Conservation (phyloP, 2,329 filamentous ascomycete species). For the Byssochlamys sp. region DNA sequence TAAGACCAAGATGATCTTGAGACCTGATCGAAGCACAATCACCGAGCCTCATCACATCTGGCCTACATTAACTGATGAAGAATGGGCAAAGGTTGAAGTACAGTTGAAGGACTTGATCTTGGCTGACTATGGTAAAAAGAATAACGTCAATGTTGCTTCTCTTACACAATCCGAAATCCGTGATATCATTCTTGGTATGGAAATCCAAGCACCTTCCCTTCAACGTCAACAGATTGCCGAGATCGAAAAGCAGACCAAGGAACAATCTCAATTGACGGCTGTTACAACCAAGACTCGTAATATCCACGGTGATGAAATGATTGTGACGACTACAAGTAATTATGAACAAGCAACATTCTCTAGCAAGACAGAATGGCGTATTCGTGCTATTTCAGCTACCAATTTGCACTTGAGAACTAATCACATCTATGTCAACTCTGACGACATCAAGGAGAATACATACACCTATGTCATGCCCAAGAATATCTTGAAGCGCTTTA, state of each 20-base stretch:
- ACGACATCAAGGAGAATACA: constrained; percentile 80
- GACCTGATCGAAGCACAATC: constrained; percentile 95
- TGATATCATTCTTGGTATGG: constrained; percentile 98
- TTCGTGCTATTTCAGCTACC: constrained; percentile 87
- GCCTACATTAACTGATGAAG: constrained; percentile 86
- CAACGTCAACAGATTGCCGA: constrained; percentile 96
- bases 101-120: constrained; percentile 89
- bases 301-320: constrained; percentile 90
- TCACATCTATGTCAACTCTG: constrained; percentile 96
- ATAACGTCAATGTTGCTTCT: constrained; percentile 96
- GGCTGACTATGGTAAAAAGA: constrained; percentile 99
- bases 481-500: constrained; percentile 96
- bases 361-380: constrained; percentile 98
- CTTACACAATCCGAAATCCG: constrained; percentile 93
- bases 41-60: constrained; percentile 98
- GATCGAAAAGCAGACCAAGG: constrained; percentile 97
- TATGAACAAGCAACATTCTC: constrained; percentile 97
- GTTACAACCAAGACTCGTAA: constrained; percentile 98
- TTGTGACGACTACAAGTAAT: constrained; percentile 93
- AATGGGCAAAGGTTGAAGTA: constrained; percentile 99
- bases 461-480: constrained; percentile 98
- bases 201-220: constrained; percentile 94
- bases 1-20: constrained; percentile 90
- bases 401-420: constrained; percentile 89
- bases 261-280: constrained; percentile 90